These are phyloP conservation scores for Psilocybe mexicana DNA, from an alignment of 1,284 basidiomycete species.

Conservation along the genomic window DNA sequence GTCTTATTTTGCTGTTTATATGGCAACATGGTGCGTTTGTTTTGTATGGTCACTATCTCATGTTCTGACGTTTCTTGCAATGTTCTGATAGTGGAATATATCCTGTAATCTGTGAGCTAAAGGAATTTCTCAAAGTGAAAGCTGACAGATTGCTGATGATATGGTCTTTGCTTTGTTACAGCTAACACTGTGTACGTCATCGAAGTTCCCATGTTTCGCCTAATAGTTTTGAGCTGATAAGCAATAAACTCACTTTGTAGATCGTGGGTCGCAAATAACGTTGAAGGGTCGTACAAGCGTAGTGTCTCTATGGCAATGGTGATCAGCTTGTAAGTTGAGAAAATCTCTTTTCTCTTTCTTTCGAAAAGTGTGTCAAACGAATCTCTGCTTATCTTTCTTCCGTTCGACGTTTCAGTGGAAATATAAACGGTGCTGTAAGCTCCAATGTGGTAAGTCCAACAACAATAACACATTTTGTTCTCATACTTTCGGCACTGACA, in stretches of 20 bases:
- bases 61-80: background rate
- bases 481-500: conserved; percentile 1
- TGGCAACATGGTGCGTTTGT: conserved; percentile 58
- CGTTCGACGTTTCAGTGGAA: conserved; percentile 43
- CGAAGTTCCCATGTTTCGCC: background rate
- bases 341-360: too few relatives aligned
- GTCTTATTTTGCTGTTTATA: conserved; percentile 70
- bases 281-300: conserved; percentile 77
- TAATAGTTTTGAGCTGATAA: background rate
- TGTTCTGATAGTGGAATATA: conserved; percentile 59
- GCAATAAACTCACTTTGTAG: conserved; percentile 29
- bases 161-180: conserved; percentile 21
- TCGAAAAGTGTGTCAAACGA: background rate
- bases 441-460: conserved; percentile 60
- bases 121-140: background rate
- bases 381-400: background rate
- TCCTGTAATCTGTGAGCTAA: conserved; percentile 60
- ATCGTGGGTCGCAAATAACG: conserved; percentile 73
- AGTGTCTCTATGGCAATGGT: conserved; percentile 72
- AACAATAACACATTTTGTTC: background rate
- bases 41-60: background rate
- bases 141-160: background rate
- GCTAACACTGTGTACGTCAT: conserved; percentile 62
- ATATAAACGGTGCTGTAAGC: conserved; percentile 70
- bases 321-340: conserved; percentile 54